Conservation (phyloP, 768 basidiomycete genomes). For the Paxillus rubicundulus region DNA sequence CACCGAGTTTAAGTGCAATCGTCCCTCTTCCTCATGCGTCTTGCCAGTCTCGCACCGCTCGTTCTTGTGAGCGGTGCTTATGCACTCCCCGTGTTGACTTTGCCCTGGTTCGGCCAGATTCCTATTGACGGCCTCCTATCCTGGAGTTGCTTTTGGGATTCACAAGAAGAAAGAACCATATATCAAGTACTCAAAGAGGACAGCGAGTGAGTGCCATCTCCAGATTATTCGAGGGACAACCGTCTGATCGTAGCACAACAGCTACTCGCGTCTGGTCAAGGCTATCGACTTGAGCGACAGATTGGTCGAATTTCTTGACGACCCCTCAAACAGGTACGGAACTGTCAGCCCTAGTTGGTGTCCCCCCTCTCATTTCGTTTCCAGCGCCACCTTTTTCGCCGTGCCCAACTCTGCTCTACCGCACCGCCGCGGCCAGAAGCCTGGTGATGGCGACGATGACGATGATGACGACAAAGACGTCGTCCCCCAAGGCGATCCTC, state of each 20-base stretch:
- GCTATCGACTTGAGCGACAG: constrained; percentile 40
- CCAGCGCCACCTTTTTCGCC: constrained; percentile 55
- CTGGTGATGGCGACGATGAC: background rate
- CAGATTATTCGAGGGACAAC: background rate
- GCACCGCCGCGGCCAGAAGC: constrained; percentile 15
- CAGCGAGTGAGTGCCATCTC: constrained; percentile 13
- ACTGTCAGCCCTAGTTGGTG: background rate
- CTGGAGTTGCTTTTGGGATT: constrained; percentile 1
- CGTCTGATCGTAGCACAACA: constrained; percentile 9
- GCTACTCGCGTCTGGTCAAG: constrained; percentile 42
- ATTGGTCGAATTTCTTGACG: constrained; percentile 37
- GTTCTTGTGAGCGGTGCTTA: constrained; percentile 10
- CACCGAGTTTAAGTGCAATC: background rate
- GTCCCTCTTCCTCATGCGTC: constrained; percentile 5
- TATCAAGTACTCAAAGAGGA: constrained; percentile 28
- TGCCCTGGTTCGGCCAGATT: constrained; percentile 26
- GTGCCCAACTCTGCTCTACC: constrained; percentile 46
- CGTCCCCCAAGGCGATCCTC: background rate
- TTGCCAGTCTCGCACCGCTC: constrained; percentile 9
- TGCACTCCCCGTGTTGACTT: constrained; percentile 17
- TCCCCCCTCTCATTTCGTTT: background rate
- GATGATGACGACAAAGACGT: background rate
- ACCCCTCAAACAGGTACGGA: constrained; percentile 36
- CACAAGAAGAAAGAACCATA: constrained; percentile 21
- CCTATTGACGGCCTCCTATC: constrained; percentile 10